Base-by-base conservation (phyloP, 2,329 filamentous ascomycete species). In the Phyllosticta capitalensis region DNA sequence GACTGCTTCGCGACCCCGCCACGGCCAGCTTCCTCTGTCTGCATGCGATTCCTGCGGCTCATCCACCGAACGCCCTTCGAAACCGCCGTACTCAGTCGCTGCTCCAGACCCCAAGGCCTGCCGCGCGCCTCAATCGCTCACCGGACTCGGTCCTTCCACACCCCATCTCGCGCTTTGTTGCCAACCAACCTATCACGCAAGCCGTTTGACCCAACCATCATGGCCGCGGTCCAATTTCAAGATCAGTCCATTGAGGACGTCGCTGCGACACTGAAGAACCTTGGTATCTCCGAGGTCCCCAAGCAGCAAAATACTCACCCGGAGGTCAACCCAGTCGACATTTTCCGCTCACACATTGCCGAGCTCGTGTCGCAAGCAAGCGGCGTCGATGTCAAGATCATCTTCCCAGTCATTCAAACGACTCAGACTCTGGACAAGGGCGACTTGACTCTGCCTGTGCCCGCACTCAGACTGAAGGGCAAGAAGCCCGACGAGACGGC, bases 391-490 rank as follows among this genome's bases (percentile, higher is more conserved):
- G 72, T 80, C 33, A 77, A 80, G 58, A 83, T 90, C 66, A 86
- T 95, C 69, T 91, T 89, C 75, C 83, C 84, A 24, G 84, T 84
- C 45, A 77, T 95, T 50, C 83, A 88, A 76, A 92, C 89, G 88
- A 92, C 90, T 5, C 79, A 83, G 63, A 83, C 86, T 45, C 79
- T 91, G 21, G 90, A 94, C 64, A 90, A 92, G 77, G 90, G 90
- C 54, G 90, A 95, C 74, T 76, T 95, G 66, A 82, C 89, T 57
- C 75, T 95, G 53, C 86, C 90, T 9, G 84, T 90, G 9, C 88
- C 90, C 17, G 88, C 89, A n/a, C 80, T 95, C 63, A 81, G 90
- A 63, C 75, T 92, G 67, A 92, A 85, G 72, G 78, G 79, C 66
- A 83, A 81, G 73, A 83, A 84, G 65, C 81, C 83, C 38, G 74